These are phyloP conservation scores for Debaryomyces coudertii DNA, from an alignment of 1,139 yeast species.

Conservation along the genomic window DNA sequence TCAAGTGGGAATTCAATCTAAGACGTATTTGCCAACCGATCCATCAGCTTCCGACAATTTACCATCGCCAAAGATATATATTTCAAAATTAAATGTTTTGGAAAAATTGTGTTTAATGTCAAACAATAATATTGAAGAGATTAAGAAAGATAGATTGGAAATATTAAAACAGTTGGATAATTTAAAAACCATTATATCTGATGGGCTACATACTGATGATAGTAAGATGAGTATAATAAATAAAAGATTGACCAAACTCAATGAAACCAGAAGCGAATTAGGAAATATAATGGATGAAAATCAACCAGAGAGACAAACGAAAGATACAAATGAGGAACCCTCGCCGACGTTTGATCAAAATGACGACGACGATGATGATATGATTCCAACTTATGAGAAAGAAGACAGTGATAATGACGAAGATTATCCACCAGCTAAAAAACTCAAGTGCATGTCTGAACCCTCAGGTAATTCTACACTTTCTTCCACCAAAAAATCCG, in stretches of 20 bases:
- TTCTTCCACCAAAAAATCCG: constrained; percentile 33
- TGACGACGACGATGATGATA: constrained; percentile 31
- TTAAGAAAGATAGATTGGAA: constrained; percentile 42
- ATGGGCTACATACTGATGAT: constrained; percentile 50
- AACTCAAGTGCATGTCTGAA: constrained; percentile 24
- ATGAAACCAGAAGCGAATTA: constrained; percentile 49
- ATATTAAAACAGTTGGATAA: constrained; percentile 47
- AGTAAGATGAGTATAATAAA: constrained; percentile 45
- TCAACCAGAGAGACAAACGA: constrained; percentile 5
- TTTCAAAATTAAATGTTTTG: constrained; percentile 47
- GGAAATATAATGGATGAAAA: constrained; percentile 43
- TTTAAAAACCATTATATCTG: constrained; percentile 43
- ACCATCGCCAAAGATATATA: constrained; percentile 55
- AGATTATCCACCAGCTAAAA: constrained; percentile 26
- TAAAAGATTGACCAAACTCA: constrained; percentile 39
- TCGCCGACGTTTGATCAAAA: constrained; percentile 25
- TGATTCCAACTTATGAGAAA: constrained; percentile 40
- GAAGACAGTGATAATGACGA: constrained; percentile 33
- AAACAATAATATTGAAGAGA: constrained; percentile 37
- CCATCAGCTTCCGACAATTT: constrained; percentile 48
- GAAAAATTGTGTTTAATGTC: constrained; percentile 47
- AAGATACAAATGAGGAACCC: constrained; percentile 22
- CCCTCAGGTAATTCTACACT: constrained; percentile 36
- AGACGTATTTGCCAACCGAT: constrained; percentile 44
- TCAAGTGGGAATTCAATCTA: constrained; percentile 48